These are phyloP conservation scores for Cryptococcus sp. DNA, from an alignment of 1,284 basidiomycete species.

Conservation along the genomic window DNA sequence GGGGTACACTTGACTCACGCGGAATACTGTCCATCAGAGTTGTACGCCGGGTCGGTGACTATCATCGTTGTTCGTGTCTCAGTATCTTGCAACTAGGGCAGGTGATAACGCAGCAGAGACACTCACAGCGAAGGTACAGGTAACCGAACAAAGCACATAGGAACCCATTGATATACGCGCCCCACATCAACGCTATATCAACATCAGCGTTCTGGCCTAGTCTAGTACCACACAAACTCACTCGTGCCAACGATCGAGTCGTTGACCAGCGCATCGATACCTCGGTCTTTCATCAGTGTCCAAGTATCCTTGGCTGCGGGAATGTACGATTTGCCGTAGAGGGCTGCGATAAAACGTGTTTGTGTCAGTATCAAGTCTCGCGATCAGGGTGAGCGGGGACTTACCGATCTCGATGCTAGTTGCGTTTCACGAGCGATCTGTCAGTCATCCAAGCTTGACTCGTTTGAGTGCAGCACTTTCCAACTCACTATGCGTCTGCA, in stretches of 20 bases:
- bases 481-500: conserved; percentile 38
- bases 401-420: conserved; percentile 65
- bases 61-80: conserved; percentile 9
- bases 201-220: neutral
- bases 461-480: conserved; percentile 1
- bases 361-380: neutral
- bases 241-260: conserved; percentile 76
- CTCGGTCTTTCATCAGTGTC: conserved; percentile 79
- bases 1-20: conserved; percentile 47
- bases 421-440: conserved; percentile 47
- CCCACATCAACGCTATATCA: conserved; percentile 57
- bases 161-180: conserved; percentile 75
- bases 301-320: conserved; percentile 87
- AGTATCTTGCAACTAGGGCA: neutral
- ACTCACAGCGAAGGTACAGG: conserved; percentile 73
- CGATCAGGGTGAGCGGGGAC: conserved; percentile 7
- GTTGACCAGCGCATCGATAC: conserved; percentile 80
- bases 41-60: conserved; percentile 69
- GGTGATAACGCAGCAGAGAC: neutral
- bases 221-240: conserved; percentile 8
- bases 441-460: conserved; percentile 57
- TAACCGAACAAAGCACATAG: conserved; percentile 77
- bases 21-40: conserved; percentile 70
- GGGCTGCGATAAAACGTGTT: conserved; percentile 54
- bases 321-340: conserved; percentile 86